Percentiles rank a stretch among this genome's conserved stretches.
Evolutionary conservation across 257 asterid species (phyloP).

Genomic region (Solanum ossicruentum): DNA sequence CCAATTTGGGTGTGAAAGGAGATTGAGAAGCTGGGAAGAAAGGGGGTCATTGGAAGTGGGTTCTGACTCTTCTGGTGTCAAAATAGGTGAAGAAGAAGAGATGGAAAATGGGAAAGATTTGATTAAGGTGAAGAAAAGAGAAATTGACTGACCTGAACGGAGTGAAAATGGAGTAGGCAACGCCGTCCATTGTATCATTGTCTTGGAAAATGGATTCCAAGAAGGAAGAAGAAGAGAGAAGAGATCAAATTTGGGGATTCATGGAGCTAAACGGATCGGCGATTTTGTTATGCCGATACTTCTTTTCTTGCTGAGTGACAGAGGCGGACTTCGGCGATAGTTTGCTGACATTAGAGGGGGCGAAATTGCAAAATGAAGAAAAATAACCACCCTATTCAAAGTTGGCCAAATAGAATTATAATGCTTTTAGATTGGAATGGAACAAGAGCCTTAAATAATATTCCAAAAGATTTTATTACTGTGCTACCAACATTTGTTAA

Average conservation of each 20-base stretch:
- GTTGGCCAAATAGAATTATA: too few relatives aligned
- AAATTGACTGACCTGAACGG: background rate
- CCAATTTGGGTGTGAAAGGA: conserved; percentile 49
- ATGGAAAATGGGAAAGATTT: background rate
- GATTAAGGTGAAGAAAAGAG: background rate
- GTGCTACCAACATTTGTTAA: too few relatives aligned
- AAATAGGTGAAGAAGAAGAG: background rate
- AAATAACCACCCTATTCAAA: background rate
- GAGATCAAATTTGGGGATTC: background rate
- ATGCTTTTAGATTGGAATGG: too few relatives aligned
- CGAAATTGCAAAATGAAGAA: background rate
- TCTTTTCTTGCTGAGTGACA: background rate
- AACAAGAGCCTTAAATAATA: too few relatives aligned
- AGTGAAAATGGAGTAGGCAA: background rate
- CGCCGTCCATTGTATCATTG: background rate
- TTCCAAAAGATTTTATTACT: too few relatives aligned
- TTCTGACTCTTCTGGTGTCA: background rate
- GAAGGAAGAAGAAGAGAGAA: background rate
- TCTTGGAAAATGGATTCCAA: background rate
- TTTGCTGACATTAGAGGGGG: background rate
- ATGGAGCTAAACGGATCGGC: background rate
- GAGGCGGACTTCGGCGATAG: background rate
- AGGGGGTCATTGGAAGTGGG: conserved; percentile 12
- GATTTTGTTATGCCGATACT: background rate
- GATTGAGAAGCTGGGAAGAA: conserved; percentile 21